Base-by-base conservation (phyloP, 1,284 basidiomycete species). In the Rhodotorula sp. region DNA sequence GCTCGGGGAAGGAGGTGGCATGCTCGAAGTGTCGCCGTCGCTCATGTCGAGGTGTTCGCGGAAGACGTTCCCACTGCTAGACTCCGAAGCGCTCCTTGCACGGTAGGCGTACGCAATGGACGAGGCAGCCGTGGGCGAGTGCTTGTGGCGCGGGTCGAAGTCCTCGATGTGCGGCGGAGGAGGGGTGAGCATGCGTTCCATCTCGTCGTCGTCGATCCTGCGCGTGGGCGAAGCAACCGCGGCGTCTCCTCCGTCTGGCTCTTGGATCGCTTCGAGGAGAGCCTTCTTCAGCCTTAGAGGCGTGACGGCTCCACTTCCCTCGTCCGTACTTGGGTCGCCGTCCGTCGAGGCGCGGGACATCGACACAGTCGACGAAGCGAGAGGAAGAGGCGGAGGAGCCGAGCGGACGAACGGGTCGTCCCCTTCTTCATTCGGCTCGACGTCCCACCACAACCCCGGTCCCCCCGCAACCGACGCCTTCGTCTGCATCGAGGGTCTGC, bases 401-500 rank as follows among this genome's bases (percentile, higher is more conserved):
- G 60, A 40, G 1, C 61, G 52, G 9, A 62, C 64, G 51, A 70
- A 70, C n/a, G 68, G 68, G 26, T 70, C 65, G 44, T 66, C 64
- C 37, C 58, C 64, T 16, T 24, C 58, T n/a, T 70, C 68, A 34
- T 70, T 65, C 47, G 68, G 65, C 57, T 70, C 68, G 53, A 70
- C 48, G 8, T 61, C 65, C 65, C 59, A 62, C 24, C 16, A 37
- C 48, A n/a, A n/a, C 24, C n/a, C 28, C 55, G 16, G n/a, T 18
- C 47, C 24, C 28, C 26, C 44, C 26, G 44, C 44, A 62, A 24
- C 5, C 3, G 40, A 44, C 40, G 40, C 40, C 40, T 44, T 44
- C 13, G 40, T 44, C 40, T 44, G 9, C 40, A 44, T 44, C 40
- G 40, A 44, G 3, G 40, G 40, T 3, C 28, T 30, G 34, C 20